A percentile compares a stretch with the other conserved stretches of the same genome.
phyloP scores from a whole-genome alignment of 805 yeast genomes.

The Peterozyma xylosa region DNA sequence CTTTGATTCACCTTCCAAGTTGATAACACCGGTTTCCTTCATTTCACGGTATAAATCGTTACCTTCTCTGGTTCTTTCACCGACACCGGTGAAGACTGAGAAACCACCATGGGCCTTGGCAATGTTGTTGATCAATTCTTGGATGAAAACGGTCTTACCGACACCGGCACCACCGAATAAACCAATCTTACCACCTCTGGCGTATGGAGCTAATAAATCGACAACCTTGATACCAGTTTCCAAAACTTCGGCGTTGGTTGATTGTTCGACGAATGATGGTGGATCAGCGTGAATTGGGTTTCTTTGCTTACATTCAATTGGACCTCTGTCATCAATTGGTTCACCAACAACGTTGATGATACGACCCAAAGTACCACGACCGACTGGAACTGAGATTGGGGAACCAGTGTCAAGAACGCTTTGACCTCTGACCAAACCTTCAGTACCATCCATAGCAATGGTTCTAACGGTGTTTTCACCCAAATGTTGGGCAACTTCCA shows the following conservation, averaged over 20 bases:
- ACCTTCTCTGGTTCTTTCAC: slow-evolving; percentile 99
- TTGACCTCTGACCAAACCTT: slow-evolving; percentile 98
- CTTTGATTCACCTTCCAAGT: slow-evolving; percentile 99
- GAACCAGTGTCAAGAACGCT: slow-evolving; percentile 90
- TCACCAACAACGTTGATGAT: slow-evolving; percentile 98
- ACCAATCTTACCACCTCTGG: slow-evolving; percentile 99
- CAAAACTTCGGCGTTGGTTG: slow-evolving; percentile 95
- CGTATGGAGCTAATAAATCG: slow-evolving; percentile 98
- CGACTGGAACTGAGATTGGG: slow-evolving; percentile 98
- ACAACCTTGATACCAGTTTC: slow-evolving; percentile 99
- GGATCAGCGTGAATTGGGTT: slow-evolving; percentile 99
- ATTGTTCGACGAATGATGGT: slow-evolving; percentile 93
- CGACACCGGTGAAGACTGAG: slow-evolving; percentile 99
- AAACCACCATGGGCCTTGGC: slow-evolving; percentile 99
- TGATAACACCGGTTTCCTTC: slow-evolving; percentile 99
- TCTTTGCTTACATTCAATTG: slow-evolving; percentile 84
- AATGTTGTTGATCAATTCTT: slow-evolving; percentile 98
- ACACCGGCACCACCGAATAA: slow-evolving; percentile 99
- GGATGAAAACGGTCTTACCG: slow-evolving; percentile 99
- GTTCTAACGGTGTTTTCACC: slow-evolving; percentile 99
- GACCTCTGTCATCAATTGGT: slow-evolving; percentile 99
- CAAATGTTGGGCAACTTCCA: slow-evolving; percentile 99
- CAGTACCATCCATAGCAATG: slow-evolving; percentile 99
- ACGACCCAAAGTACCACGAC: slow-evolving; percentile 98
- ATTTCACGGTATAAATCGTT: slow-evolving; percentile 99